These are phyloP conservation scores for Malus hybrid DNA, from an alignment of 331 rosid genomes.

Conservation along the genomic window DNA sequence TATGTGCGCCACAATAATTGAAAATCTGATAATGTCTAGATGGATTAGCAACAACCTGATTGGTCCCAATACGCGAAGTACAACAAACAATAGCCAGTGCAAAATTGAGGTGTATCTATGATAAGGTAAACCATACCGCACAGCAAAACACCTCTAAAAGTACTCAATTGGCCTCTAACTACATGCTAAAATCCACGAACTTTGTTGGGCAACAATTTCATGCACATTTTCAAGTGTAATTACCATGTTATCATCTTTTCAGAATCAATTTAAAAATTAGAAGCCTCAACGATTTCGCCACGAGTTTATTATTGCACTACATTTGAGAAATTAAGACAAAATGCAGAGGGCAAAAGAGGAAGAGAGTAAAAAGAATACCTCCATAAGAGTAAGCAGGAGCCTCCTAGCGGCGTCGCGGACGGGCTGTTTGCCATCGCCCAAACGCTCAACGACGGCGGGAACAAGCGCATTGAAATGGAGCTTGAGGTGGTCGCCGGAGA, in stretches of 20 bases:
- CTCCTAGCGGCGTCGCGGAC: constrained; percentile 95
- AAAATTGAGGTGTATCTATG: neutral
- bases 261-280: neutral
- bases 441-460: constrained; percentile 90
- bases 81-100: too few relatives aligned
- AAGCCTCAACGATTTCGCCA: neutral
- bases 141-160: neutral
- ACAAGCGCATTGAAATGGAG: constrained; percentile 94
- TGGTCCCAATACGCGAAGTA: neutral
- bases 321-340: neutral
- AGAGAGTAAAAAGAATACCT: constrained; percentile 34
- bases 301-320: neutral
- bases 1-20: neutral
- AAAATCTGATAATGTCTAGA: neutral
- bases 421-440: constrained; percentile 92
- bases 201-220: neutral
- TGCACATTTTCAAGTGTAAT: neutral
- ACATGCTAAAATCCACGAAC: neutral
- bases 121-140: neutral
- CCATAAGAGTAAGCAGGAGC: constrained; percentile 93
- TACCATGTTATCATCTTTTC: neutral
- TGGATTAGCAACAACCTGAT: neutral
- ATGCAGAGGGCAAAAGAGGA: neutral
- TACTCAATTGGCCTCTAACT: neutral
- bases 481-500: constrained; percentile 92